These are phyloP conservation scores for Xylaria digitata DNA, from an alignment of 2,329 filamentous ascomycete species.

Conservation along the genomic window DNA sequence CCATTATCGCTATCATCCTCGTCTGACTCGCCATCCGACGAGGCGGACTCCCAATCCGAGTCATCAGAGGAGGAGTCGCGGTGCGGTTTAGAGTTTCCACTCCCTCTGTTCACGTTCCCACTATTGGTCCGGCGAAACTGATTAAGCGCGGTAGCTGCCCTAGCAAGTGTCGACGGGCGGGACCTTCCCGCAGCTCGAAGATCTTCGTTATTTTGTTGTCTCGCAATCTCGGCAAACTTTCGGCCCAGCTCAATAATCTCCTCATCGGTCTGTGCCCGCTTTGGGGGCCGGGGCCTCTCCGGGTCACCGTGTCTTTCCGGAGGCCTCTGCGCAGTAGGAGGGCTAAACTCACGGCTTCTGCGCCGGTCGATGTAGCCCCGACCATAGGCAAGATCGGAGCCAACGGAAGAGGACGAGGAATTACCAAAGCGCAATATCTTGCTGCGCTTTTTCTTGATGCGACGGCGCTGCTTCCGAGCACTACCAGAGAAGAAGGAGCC, in stretches of 20 bases:
- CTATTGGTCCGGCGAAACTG: constrained; percentile 56
- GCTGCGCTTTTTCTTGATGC: constrained; percentile 60
- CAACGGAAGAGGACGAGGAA: constrained; percentile 74
- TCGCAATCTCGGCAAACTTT: constrained; percentile 64
- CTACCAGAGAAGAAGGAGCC: constrained; percentile 72
- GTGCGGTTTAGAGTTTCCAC: constrained; percentile 56
- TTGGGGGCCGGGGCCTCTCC: constrained; percentile 42
- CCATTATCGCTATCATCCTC: constrained; percentile 56
- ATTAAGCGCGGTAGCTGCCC: constrained; percentile 56
- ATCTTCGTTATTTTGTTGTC: constrained; percentile 63
- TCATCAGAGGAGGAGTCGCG: constrained; percentile 57
- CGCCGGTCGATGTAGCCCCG: constrained; percentile 64
- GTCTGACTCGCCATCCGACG: constrained; percentile 58
- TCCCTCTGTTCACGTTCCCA: constrained; percentile 52
- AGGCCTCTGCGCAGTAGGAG: constrained; percentile 38
- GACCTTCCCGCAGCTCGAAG: constrained; percentile 56
- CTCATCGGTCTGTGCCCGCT: constrained; percentile 62
- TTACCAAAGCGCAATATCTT: constrained; percentile 68
- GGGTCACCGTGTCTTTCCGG: constrained; percentile 36
- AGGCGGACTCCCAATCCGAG: constrained; percentile 68
- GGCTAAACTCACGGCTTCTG: constrained; percentile 51
- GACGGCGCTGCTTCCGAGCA: constrained; percentile 59
- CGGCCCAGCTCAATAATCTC: constrained; percentile 68
- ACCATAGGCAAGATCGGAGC: constrained; percentile 76
- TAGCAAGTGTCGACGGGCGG: constrained; percentile 53